Base-by-base conservation (phyloP, 1,284 basidiomycete genomes). In the Apiotrichum sp. region DNA sequence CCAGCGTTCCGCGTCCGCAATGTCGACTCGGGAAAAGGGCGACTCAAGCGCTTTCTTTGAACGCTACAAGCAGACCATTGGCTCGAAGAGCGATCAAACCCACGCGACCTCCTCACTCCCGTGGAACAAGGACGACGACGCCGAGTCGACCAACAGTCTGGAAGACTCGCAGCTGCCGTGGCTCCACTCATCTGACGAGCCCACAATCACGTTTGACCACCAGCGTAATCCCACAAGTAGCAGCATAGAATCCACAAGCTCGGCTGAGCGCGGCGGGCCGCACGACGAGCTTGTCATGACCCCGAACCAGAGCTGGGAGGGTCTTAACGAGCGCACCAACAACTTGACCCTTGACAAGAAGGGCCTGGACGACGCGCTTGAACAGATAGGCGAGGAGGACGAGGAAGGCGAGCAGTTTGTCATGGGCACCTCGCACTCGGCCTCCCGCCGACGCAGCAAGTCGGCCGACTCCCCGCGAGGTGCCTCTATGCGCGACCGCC, bases 31-130 rank as follows among this genome's bases (percentile, higher is more conserved):
- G 40, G 54, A 57, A 6, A 36, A 33, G 16, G 35, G 39, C 3
- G 38, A 43, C 4, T 35, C 44, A 44, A 50, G 41, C 60, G 73
- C 78, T 3, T 81, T 82, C 68, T 80, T 82, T 61, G 80, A 82
- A 56, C 78, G 78, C 58, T 79, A 80, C 71, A 63, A 43, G 6
- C 45, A 47, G 46, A 22, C 31, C 16, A 47, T 61, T 14, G 56
- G 54, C 35, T 56, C 56, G 22, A 55, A 61, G 47, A 61, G 59
- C 45, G 59, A 61, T 50, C 59, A 61, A 41, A 55, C 56, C n/a
- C 59, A 61, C 41, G 35, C 29, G 29, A 7, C n/a, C 4, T 31
- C 48, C 16, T 11, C 32, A 34, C 16, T 38, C 6, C 45, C 16
- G 2, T 41, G 46, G 31, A 58, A 58, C 32, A 61, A 62, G 39